phyloP scores from a whole-genome alignment of 371 early-diverging fungal species.

The Zopfochytrium polystomum region DNA sequence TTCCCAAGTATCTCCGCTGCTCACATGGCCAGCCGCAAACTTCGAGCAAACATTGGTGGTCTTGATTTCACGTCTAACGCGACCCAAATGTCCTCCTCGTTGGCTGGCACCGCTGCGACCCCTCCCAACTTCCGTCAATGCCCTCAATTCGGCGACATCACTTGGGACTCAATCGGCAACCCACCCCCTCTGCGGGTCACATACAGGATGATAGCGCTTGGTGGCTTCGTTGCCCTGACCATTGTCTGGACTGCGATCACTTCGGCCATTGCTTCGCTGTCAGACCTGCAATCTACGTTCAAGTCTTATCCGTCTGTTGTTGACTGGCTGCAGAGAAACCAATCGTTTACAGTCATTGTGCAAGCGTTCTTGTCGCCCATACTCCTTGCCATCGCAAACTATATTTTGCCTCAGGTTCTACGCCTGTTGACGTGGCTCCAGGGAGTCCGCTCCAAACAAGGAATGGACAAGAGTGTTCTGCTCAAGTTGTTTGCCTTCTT shows the following conservation, averaged over 20 bases:
- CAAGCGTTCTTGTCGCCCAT: slow-evolving; percentile 70
- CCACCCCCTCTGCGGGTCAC: slow-evolving; percentile 53
- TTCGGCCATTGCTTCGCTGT: slow-evolving; percentile 58
- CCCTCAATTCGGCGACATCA: slow-evolving; percentile 74
- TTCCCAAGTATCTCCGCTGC: slow-evolving; percentile 62
- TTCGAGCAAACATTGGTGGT: too few species aligned
- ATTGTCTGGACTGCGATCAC: slow-evolving; percentile 69
- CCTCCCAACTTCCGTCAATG: slow-evolving; percentile 52
- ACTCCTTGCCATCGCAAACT: slow-evolving; percentile 66
- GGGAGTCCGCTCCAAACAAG: slow-evolving; percentile 72
- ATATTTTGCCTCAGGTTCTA: slow-evolving; percentile 65
- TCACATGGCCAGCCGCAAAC: slow-evolving; percentile 55
- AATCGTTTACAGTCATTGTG: slow-evolving; percentile 54
- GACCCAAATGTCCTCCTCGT: not conserved
- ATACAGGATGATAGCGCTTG: slow-evolving; percentile 57
- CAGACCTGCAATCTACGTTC: slow-evolving; percentile 56
- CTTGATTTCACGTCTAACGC: not conserved
- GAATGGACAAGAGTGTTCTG: slow-evolving; percentile 70
- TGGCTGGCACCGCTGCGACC: slow-evolving; percentile 8
- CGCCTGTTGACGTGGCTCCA: slow-evolving; percentile 68
- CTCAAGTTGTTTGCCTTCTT: slow-evolving; percentile 77
- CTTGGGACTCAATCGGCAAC: slow-evolving; percentile 74
- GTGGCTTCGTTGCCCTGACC: slow-evolving; percentile 56
- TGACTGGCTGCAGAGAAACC: slow-evolving; percentile 49
- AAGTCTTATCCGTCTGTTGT: slow-evolving; percentile 50